phyloP scores from a whole-genome alignment of 768 basidiomycete genomes.

The Pholiota conissans region DNA sequence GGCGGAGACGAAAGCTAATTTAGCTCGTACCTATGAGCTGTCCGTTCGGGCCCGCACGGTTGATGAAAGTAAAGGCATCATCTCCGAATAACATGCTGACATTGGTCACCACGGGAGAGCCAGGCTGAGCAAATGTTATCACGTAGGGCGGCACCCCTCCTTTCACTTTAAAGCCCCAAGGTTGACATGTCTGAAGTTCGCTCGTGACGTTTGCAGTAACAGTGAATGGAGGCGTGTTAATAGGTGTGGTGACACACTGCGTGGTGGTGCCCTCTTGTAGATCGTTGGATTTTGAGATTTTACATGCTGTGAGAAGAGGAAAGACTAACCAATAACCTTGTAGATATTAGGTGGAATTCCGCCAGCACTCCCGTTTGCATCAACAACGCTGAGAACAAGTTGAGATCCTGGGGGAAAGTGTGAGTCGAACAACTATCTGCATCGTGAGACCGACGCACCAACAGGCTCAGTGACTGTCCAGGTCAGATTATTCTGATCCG shows the following conservation, averaged over 20 bases:
- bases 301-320: neutral
- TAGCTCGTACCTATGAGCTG: conserved; percentile 39
- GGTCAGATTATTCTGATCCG: conserved; percentile 31
- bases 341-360: conserved; percentile 36
- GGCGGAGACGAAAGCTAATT: neutral
- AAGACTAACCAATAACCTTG: conserved; percentile 32
- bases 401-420: conserved; percentile 32
- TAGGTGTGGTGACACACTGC: conserved; percentile 27
- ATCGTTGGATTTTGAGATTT: neutral
- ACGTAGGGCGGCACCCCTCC: conserved; percentile 47
- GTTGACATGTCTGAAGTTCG: conserved; percentile 40
- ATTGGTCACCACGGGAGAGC: conserved; percentile 40
- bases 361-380: conserved; percentile 41
- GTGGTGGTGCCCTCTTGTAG: conserved; percentile 30
- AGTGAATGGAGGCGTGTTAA: conserved; percentile 26
- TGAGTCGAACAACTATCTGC: neutral
- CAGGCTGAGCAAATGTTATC: conserved; percentile 36
- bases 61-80: conserved; percentile 41
- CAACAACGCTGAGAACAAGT: conserved; percentile 44
- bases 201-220: conserved; percentile 39
- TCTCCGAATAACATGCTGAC: conserved; percentile 36
- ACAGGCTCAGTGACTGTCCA: conserved; percentile 43
- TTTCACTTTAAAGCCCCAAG: conserved; percentile 44
- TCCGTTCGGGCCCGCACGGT: conserved; percentile 36
- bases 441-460: conserved; percentile 29